These are phyloP conservation scores for Tricholomella constricta DNA, from an alignment of 768 basidiomycete species.

Conservation along the genomic window DNA sequence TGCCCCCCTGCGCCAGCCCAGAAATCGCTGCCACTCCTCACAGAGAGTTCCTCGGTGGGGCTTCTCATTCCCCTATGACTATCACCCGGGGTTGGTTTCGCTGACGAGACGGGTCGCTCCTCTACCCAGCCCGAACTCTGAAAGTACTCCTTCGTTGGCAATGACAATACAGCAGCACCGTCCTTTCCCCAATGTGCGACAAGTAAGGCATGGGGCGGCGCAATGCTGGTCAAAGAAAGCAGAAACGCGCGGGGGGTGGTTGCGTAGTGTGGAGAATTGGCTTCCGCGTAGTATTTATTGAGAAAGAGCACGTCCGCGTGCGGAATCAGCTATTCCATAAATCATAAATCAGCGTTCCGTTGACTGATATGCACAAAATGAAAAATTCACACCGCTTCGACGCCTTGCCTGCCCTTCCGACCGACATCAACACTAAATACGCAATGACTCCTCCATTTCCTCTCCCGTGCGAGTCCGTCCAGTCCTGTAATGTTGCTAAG, in stretches of 20 bases:
- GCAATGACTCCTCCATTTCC: conserved; percentile 81
- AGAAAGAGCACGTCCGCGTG: conserved; percentile 85
- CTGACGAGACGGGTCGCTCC: conserved; percentile 35
- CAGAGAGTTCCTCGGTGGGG: conserved; percentile 41
- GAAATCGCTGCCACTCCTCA: conserved; percentile 74
- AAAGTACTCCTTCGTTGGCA: conserved; percentile 85
- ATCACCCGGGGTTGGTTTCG: conserved; percentile 7
- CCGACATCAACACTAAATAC: conserved; percentile 83
- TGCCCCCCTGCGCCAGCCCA: conserved; percentile 65
- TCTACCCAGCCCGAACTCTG: conserved; percentile 84
- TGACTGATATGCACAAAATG: conserved; percentile 3
- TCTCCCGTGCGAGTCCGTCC: conserved; percentile 80
- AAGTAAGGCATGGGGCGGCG: conserved; percentile 75
- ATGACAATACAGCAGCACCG: conserved; percentile 77
- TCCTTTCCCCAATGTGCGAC: conserved; percentile 80
- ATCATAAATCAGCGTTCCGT: conserved; percentile 11
- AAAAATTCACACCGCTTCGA: conserved; percentile 66
- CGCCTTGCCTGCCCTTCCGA: conserved; percentile 70
- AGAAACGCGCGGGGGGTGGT: conserved; percentile 75
- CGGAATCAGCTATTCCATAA: conserved; percentile 63
- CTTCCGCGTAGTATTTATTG: conserved; percentile 69
- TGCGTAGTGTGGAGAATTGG: conserved; percentile 58
- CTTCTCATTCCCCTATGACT: conserved; percentile 20
- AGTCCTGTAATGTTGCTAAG: conserved; percentile 75
- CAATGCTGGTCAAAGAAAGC: conserved; percentile 67